Percentiles rank a stretch among this genome's conserved stretches.
Evolutionary conservation across 441 rosid genomes (phyloP).

Genomic region (Manihot esculenta): DNA sequence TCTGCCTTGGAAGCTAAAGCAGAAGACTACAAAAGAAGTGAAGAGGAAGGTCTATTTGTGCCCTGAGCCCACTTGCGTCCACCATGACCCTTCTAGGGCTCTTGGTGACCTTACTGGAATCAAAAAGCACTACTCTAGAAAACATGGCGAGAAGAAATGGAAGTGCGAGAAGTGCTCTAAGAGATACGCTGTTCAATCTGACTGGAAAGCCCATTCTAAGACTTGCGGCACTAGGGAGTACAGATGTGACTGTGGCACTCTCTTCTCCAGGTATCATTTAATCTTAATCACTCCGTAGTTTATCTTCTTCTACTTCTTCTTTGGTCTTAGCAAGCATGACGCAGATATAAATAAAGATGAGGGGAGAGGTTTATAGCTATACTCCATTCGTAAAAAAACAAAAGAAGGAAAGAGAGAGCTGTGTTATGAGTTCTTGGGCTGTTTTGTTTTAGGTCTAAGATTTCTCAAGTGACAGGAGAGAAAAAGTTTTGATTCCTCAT

Average conservation of each 20-base stretch:
- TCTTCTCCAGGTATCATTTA: slow-evolving; percentile 69
- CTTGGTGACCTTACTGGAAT: slow-evolving; percentile 96
- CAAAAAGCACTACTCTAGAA: slow-evolving; percentile 82
- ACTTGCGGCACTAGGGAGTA: slow-evolving; percentile 93
- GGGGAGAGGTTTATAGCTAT: background rate
- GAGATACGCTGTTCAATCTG: slow-evolving; percentile 90
- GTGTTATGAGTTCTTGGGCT: slow-evolving; percentile 19
- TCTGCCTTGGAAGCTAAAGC: slow-evolving; percentile 92
- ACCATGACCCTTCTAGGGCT: slow-evolving; percentile 91
- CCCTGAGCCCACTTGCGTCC: slow-evolving; percentile 96
- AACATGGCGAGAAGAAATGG: slow-evolving; percentile 96
- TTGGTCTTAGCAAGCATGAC: background rate
- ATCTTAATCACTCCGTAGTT: background rate
- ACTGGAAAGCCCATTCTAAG: slow-evolving; percentile 96
- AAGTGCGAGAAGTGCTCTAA: slow-evolving; percentile 91
- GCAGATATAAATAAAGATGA: background rate
- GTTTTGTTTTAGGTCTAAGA: slow-evolving; percentile 41
- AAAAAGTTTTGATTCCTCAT: background rate
- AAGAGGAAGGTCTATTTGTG: slow-evolving; percentile 88
- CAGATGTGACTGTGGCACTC: slow-evolving; percentile 88
- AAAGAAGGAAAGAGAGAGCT: slow-evolving; percentile 2
- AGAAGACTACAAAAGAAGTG: slow-evolving; percentile 76
- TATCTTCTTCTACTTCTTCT: background rate
- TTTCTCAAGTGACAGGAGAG: slow-evolving; percentile 23
- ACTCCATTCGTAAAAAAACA: background rate